Evolutionary conservation across 148 eudicot species (phyloP), one percentile per base, ranked within the genome.

Genomic region (Persicaria tinctoria): DNA sequence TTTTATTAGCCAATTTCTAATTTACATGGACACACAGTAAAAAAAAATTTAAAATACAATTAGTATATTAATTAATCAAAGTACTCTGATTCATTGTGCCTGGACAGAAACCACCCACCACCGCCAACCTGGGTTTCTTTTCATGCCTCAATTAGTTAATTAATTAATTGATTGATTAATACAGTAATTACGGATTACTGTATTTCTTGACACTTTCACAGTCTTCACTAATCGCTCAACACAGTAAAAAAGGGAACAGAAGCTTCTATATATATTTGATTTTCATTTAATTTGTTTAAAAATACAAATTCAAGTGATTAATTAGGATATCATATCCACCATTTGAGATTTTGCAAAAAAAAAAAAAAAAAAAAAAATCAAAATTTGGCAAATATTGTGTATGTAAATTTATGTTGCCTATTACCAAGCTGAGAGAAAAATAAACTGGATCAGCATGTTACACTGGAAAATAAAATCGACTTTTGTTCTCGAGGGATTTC

Each of bases 51-150:
- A 23, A 9, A 63, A 17, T 57, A 57, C 32, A 17, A 23, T 23
- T 62, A 32, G 32, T 62, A 32, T 7, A 27, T 63, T 63, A 8
- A 32, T 63, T 27, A 32, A 9, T 8, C 10, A 63, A 63, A 63
- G 68, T 12, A 27, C 16, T 32, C 1, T 27, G 68, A 12, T 63
- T 23, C 68, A 63, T 63, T 63, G 68, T 45, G 14, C 32, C 68
- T 63, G 68, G 68, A 63, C 68, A 63, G 68, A 60, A 57, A 62
- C 45, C 32, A 57, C 32, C 63, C 68, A 62, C 68, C 68, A 11
- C 45, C 32, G 68, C 68, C 68, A 63, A 63, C 68, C 68, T 63
- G 68, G n/a, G 14, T 63, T 27, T 63, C 68, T 12, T 63, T 63
- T 32, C 32, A 63, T 63, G 68, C 11, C 16, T 32, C 46, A 27